A percentile compares a stretch with the other conserved stretches of the same genome.
phyloP scores from a whole-genome alignment of 495 filamentous ascomycete genomes.

The Aspergillus bertholletiae region DNA sequence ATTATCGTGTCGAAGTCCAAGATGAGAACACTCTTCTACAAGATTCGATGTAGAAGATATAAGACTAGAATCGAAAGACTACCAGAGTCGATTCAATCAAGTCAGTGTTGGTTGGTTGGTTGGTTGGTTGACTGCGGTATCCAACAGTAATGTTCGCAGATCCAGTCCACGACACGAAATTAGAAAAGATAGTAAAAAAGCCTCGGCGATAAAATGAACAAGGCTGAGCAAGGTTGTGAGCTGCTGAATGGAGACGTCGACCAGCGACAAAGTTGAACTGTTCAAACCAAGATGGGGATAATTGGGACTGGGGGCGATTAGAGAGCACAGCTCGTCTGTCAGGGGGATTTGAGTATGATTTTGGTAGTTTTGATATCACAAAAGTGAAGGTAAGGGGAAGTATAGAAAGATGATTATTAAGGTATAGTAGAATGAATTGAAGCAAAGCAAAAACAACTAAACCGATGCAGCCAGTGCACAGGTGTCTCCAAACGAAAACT shows the following conservation, averaged over 20 bases:
- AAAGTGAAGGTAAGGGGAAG: too few species aligned
- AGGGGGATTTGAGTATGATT: conserved; percentile 16
- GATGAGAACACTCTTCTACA: conserved; percentile 2
- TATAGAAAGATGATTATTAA: neutral
- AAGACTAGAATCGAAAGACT: conserved; percentile 14
- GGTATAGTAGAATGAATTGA: conserved; percentile 51
- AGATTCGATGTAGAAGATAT: neutral
- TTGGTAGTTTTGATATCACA: neutral
- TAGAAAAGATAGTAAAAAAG: conserved; percentile 12
- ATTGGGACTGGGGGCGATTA: conserved; percentile 22
- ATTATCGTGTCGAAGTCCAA: conserved; percentile 11
- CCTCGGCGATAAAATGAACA: conserved; percentile 18
- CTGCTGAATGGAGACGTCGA: conserved; percentile 45
- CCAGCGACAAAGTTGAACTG: conserved; percentile 45
- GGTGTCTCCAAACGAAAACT: conserved; percentile 45
- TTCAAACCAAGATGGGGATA: conserved; percentile 29
- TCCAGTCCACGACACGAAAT: conserved; percentile 27
- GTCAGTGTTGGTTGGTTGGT: conserved; percentile 15
- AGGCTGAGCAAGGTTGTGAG: conserved; percentile 31
- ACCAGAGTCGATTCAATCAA: conserved; percentile 21
- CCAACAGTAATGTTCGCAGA: conserved; percentile 8
- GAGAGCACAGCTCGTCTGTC: conserved; percentile 46
- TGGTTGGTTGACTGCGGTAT: conserved; percentile 10
- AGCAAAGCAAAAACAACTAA: conserved; percentile 29
- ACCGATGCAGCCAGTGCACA: conserved; percentile 47